A percentile compares a stretch with the other conserved stretches of the same genome.
Evolutionary conservation across 805 yeast species (phyloP).

Genomic region (Ogataea degrootiae): DNA sequence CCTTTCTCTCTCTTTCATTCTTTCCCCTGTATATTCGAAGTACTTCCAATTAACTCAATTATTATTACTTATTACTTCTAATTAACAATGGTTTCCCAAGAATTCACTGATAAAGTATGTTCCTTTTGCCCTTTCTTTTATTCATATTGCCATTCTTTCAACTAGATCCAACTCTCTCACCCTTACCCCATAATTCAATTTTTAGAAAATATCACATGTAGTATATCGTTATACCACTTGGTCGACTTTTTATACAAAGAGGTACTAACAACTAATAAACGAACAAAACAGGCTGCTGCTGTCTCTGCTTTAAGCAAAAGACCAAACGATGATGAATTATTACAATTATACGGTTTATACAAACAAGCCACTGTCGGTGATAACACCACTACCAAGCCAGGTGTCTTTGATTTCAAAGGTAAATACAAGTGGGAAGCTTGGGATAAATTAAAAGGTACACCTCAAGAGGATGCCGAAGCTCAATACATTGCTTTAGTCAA

Average conservation of each 20-base stretch:
- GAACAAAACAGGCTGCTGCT: constrained; percentile 59
- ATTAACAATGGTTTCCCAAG: constrained; percentile 31
- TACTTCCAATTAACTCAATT: too few relatives aligned
- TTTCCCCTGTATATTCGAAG: not conserved
- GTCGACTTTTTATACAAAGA: not conserved
- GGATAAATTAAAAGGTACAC: constrained; percentile 79
- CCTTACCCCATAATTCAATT: not conserved
- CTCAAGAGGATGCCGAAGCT: constrained; percentile 87
- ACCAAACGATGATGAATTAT: constrained; percentile 83
- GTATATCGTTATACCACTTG: too few relatives aligned
- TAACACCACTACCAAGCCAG: constrained; percentile 82
- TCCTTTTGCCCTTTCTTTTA: not conserved
- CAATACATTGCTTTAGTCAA: constrained; percentile 69
- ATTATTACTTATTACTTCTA: not conserved
- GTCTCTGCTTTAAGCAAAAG: constrained; percentile 70
- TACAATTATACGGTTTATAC: constrained; percentile 84
- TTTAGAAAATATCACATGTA: not conserved
- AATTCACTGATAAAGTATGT: constrained; percentile 33
- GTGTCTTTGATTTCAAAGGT: constrained; percentile 87
- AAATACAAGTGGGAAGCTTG: constrained; percentile 98
- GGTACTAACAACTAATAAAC: constrained; percentile 3
- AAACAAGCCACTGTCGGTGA: constrained; percentile 98
- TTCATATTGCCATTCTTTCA: not conserved
- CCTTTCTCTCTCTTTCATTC: not conserved
- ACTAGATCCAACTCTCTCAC: too few relatives aligned